Percentiles rank a stretch among this genome's conserved stretches.
Evolutionary conservation across 75 land plant species (phyloP).

Genomic region (Chamaecyparis obtusa): DNA sequence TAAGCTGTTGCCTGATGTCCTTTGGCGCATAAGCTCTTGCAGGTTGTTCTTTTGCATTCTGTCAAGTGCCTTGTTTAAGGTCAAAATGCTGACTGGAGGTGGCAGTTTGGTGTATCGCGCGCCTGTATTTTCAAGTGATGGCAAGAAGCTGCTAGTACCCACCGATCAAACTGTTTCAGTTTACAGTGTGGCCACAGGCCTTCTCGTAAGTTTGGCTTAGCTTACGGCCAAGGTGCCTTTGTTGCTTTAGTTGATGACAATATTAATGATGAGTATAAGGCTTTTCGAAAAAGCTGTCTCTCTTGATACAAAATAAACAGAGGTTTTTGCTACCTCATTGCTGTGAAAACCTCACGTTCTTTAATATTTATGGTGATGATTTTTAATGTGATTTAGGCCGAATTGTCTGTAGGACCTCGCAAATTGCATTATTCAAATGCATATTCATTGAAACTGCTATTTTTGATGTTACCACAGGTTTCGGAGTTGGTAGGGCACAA

Average conservation of each 20-base stretch:
- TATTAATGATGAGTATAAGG: too few relatives aligned
- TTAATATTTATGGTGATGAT: too few relatives aligned
- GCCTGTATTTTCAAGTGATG: conserved; percentile 87
- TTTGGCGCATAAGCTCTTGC: too few relatives aligned
- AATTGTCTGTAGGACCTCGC: too few relatives aligned
- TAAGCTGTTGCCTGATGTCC: too few relatives aligned
- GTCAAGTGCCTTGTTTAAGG: not conserved
- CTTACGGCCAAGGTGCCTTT: not conserved
- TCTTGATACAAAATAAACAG: too few relatives aligned
- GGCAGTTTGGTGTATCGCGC: conserved; percentile 42
- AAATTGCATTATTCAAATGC: too few relatives aligned
- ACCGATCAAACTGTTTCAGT: conserved; percentile 77
- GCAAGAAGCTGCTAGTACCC: conserved; percentile 72
- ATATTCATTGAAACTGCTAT: not conserved
- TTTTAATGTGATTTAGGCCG: too few relatives aligned
- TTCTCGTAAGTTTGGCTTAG: conserved; percentile 35
- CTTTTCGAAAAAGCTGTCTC: too few relatives aligned
- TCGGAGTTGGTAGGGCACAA: conserved; percentile 73
- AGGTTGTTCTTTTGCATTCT: too few relatives aligned
- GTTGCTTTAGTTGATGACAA: not conserved
- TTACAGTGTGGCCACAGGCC: conserved; percentile 80
- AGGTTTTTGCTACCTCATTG: too few relatives aligned
- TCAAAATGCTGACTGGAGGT: conserved; percentile 70
- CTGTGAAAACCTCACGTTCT: too few relatives aligned
- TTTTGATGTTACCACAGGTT: conserved; percentile 27